These are phyloP conservation scores for Pythium pyrilobum DNA, from an alignment of 352 stramenopile genomes.

Conservation along the genomic window DNA sequence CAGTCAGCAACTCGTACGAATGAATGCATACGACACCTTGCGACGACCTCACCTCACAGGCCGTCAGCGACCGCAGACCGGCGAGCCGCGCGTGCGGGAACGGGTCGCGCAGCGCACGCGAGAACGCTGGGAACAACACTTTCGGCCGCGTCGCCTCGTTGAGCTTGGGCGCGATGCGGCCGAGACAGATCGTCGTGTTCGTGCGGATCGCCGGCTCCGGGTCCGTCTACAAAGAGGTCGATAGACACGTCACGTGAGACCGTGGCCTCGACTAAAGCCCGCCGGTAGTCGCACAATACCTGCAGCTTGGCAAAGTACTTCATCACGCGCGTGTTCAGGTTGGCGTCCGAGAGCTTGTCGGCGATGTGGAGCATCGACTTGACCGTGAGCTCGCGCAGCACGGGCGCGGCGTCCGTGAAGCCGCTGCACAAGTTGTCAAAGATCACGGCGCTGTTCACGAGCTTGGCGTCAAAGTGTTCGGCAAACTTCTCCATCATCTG, in stretches of 20 bases:
- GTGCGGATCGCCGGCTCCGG: conserved; percentile 89
- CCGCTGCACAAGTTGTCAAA: conserved; percentile 91
- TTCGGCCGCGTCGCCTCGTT: conserved; percentile 84
- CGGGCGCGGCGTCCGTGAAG: conserved; percentile 85
- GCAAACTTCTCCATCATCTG: conserved; percentile 91
- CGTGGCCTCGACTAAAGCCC: too few species aligned
- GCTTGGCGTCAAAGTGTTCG: conserved; percentile 85
- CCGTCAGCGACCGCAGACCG: conserved; percentile 72
- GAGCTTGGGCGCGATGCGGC: conserved; percentile 84
- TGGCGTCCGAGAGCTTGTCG: conserved; percentile 86
- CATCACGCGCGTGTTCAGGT: conserved; percentile 91
- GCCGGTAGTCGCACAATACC: conserved; percentile 26
- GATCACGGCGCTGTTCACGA: conserved; percentile 86
- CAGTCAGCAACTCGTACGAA: not conserved
- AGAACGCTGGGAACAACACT: conserved; percentile 87
- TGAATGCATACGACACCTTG: not conserved
- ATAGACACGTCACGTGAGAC: too few species aligned
- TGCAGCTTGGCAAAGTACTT: conserved; percentile 91
- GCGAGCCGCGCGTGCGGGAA: conserved; percentile 88
- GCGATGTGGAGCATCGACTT: conserved; percentile 91
- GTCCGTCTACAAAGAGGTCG: conserved; percentile 45
- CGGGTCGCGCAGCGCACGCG: conserved; percentile 72
- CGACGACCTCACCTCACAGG: conserved; percentile 60
- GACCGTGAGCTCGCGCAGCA: conserved; percentile 89
- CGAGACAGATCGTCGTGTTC: conserved; percentile 92